Conservation (phyloP, 768 basidiomycete genomes). For the Mycena belliarum region DNA sequence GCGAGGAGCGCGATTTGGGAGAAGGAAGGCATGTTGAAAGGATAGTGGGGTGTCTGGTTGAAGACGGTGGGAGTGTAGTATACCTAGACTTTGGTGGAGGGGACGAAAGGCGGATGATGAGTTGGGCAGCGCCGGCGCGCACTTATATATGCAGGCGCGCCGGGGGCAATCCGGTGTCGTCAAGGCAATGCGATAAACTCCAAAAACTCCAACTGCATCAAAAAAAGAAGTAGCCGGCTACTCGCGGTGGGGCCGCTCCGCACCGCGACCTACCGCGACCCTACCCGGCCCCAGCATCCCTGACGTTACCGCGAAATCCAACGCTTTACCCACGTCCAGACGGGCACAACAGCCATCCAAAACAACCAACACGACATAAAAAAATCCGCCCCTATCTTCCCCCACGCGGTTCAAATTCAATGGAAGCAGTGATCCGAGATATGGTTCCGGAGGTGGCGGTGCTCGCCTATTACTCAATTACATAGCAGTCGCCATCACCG, state of each 20-base stretch:
- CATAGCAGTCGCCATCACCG: too few species aligned
- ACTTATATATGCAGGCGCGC: background rate
- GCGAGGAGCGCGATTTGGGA: slow-evolving; percentile 12
- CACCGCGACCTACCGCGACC: background rate
- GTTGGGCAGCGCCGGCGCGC: too few species aligned
- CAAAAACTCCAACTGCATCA: background rate
- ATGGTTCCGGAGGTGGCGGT: too few species aligned
- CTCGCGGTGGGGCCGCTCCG: background rate
- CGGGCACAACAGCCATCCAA: too few species aligned
- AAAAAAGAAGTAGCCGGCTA: background rate
- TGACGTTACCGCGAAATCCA: too few species aligned
- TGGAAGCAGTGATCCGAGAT: too few species aligned
- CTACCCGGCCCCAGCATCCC: too few species aligned
- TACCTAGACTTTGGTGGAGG: slow-evolving; percentile 5
- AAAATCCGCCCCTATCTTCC: too few species aligned
- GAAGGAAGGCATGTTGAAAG: slow-evolving; percentile 20
- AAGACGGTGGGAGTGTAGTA: background rate
- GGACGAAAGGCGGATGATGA: slow-evolving; percentile 3
- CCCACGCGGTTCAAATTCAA: too few species aligned
- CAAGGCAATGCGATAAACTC: background rate
- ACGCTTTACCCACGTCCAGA: too few species aligned
- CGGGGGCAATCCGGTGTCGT: background rate
- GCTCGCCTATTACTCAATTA: too few species aligned
- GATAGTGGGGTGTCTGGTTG: slow-evolving; percentile 17
- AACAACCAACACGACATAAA: too few species aligned